These are phyloP conservation scores for Alternaria gaisen DNA, from an alignment of 2,329 filamentous ascomycete species.

Conservation along the genomic window DNA sequence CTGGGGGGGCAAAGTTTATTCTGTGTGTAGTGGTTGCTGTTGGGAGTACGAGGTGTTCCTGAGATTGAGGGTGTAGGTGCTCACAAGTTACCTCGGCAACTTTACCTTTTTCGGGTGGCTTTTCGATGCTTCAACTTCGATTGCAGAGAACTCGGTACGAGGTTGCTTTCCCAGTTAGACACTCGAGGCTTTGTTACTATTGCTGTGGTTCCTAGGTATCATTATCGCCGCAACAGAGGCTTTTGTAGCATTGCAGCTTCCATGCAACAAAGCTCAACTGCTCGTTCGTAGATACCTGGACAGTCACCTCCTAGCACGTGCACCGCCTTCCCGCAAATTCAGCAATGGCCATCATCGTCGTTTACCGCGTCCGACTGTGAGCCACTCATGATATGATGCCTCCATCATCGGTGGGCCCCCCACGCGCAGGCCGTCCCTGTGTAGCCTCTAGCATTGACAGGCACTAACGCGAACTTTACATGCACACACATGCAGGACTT, in stretches of 20 bases:
- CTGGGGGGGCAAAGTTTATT: conserved; percentile 4
- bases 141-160: neutral
- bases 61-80: conserved; percentile 6
- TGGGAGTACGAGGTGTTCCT: conserved; percentile 17
- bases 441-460: conserved; percentile 3
- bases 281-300: neutral
- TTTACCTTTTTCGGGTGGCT: conserved; percentile 11
- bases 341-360: neutral
- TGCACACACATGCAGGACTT: conserved; percentile 17
- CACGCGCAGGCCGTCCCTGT: neutral
- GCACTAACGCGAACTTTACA: conserved; percentile 15
- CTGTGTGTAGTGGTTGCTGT: conserved; percentile 15
- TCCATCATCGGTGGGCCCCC: neutral
- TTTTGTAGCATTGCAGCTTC: neutral
- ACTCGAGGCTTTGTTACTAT: neutral
- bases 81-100: conserved; percentile 22
- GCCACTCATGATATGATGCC: conserved; percentile 14
- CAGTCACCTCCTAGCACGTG: neutral
- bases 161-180: neutral
- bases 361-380: conserved; percentile 1
- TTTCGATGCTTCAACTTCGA: neutral
- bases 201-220: neutral
- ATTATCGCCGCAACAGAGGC: neutral
- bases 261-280: neutral
- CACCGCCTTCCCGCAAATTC: neutral